Base-by-base conservation (phyloP, 805 yeast species). In the Suhomyces emberorum region DNA sequence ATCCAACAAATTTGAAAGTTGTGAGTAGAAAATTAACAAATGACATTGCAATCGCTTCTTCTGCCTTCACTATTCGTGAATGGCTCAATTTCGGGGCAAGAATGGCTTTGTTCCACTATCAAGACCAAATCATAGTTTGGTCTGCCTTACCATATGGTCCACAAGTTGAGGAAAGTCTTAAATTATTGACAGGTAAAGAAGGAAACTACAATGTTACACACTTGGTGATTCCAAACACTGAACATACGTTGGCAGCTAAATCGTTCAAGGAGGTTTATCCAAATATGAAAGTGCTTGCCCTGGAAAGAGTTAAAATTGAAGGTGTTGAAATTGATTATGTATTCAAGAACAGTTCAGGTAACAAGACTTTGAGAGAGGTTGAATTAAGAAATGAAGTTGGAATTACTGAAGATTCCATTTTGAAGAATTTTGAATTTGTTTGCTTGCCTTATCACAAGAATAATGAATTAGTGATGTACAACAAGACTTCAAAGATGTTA, bases 211-310 rank as follows among this genome's bases (percentile, higher is more conserved):
- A 69, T 19, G 65, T 79, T 27, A 54, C 71, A 2, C 72, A 77
- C 43, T 61, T 79, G 24, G 65, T 83, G 27, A 66, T 82, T 31
- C 87, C 88, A 2, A 84, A 82, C 49, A 49, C 44, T 21, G 83
- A 78, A 44, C 88, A 82, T 50, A 77, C 83, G 1, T 59, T 81
- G 76, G 84, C 82, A 3, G 75, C 80, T 9, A 50, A 56, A 16
- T 70, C 73, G 10, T 74, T 80, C 58, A 72, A 74, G 50, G 61
- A 65, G 14, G 55, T 59, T 36, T 70, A 61, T 51, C 84, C 86
- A 3, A 49, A 63, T 2, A 55, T 76, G 32, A 70, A 73, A 47
- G 54, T 81, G 18, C 67, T 81, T 41, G 85, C 81, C 4, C 68
- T 75, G 59, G 77, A 69, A 25, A 66, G 66, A n/a, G 51, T 47